Base-by-base conservation (phyloP, 441 rosid genomes). In the Erodium texanum region DNA sequence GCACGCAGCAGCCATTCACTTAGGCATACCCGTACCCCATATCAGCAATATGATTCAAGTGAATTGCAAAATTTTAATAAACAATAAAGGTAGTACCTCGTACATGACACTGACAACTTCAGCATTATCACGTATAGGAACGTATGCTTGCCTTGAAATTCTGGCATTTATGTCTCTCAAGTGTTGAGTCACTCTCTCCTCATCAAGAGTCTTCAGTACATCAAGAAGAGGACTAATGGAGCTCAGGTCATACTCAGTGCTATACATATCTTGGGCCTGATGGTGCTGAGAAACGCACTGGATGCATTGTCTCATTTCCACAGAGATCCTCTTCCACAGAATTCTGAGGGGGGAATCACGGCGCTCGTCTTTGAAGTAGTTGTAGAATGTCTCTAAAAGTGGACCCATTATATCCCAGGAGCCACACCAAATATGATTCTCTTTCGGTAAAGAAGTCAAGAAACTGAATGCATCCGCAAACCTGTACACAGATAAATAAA, bases 241-340 rank as follows among this genome's bases (percentile, higher is more conserved):
- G 75, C 77, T 74, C 38, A 73, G 75, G 79, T 95, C 98, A 27
- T 86, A 95, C 84, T 95, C 97, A 73, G 7, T 62, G 54, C 72
- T 76, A 73, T 86, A 95, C 87, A 84, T 86, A 80, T 86, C 87
- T 64, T 85, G 92, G 59, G 97, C 89, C 80, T 90, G 97, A 79
- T 95, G 96, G 65, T 95, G 98, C 84, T 92, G 98, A 75, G 85
- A 90, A 75, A 90, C 78, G 75, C 98, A 95, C 19, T 87, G 94
- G 23, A 92, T 81, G 75, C 99, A 95, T 36, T 68, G 79, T 58
- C 80, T 78, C 93, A 83, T 82, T 78, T 95, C 99, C 43, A 70
- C 74, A 48, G 96, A 92, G 38, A 90, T 76, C 78, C 98, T 86
- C 79, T 80, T 88, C 98, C 97, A 88, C 63, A 94, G 72, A 59